Percentiles rank a stretch among this genome's conserved stretches.
These are phyloP conservation scores for Haplosporangium gracile DNA, from an alignment of 192 early-diverging fungal species.

Conservation along the genomic window DNA sequence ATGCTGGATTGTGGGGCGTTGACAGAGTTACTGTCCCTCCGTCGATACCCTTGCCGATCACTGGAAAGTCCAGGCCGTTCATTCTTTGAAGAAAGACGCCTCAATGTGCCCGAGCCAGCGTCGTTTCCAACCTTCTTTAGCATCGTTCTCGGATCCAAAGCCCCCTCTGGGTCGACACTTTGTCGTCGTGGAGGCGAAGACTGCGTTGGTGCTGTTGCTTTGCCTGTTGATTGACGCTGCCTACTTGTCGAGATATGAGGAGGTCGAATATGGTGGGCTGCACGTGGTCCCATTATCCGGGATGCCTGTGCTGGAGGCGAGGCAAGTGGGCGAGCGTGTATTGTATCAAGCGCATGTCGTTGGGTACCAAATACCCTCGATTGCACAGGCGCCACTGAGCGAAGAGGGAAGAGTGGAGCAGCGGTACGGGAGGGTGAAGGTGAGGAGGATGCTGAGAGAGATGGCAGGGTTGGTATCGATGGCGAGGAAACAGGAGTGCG, in stretches of 20 bases:
- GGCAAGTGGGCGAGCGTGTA: constrained; percentile 7
- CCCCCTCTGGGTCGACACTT: neutral
- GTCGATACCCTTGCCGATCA: neutral
- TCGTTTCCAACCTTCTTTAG: neutral
- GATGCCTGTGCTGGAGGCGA: constrained; percentile 8
- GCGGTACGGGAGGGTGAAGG: neutral
- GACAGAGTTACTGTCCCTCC: neutral
- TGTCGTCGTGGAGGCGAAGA: neutral
- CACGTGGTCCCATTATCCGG: neutral
- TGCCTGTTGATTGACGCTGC: neutral
- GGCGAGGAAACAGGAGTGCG: neutral
- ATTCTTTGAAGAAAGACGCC: neutral
- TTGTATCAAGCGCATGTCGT: constrained; percentile 38
- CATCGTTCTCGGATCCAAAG: neutral
- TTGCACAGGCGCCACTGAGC: constrained; percentile 45
- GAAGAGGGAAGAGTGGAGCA: constrained; percentile 33
- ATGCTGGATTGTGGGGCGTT: neutral
- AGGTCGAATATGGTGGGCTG: constrained; percentile 7
- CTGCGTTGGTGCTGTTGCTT: neutral
- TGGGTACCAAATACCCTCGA: constrained; percentile 42
- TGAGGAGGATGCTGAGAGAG: neutral
- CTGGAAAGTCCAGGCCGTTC: neutral
- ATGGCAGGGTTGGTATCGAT: neutral
- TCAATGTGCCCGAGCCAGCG: neutral
- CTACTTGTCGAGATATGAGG: neutral